A percentile compares a stretch with the other conserved stretches of the same genome.
Evolutionary conservation across 495 filamentous ascomycete species (phyloP).

Genomic region (Talaromyces liani): DNA sequence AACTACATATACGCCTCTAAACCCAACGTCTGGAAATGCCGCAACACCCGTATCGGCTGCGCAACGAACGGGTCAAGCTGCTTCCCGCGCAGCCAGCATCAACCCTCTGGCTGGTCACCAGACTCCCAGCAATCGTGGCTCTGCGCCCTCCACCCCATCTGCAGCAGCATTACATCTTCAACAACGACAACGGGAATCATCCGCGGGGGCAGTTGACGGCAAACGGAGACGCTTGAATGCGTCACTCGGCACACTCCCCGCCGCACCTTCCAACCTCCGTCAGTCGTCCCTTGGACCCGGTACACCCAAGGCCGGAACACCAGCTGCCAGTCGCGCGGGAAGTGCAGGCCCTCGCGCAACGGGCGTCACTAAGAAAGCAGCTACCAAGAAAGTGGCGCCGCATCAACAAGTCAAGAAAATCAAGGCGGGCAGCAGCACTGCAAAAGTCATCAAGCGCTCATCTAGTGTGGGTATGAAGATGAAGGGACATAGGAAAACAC

Average conservation of each 20-base stretch:
- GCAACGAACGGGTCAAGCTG: conserved; percentile 39
- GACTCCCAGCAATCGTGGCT: conserved; percentile 25
- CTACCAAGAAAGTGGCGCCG: conserved; percentile 60
- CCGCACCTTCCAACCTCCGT: conserved; percentile 65
- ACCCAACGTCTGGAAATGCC: conserved; percentile 35
- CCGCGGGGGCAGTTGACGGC: conserved; percentile 62
- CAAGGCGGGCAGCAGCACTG: conserved; percentile 36
- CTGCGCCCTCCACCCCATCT: conserved; percentile 61
- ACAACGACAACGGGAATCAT: conserved; percentile 66
- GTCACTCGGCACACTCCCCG: conserved; percentile 56
- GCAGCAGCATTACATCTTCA: conserved; percentile 53
- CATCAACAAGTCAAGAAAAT: conserved; percentile 53
- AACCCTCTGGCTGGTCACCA: conserved; percentile 19
- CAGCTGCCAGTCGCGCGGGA: conserved; percentile 55
- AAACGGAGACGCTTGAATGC: conserved; percentile 67
- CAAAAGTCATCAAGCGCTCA: conserved; percentile 47
- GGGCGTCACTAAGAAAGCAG: conserved; percentile 39
- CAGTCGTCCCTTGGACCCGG: conserved; percentile 79
- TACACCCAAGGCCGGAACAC: conserved; percentile 74
- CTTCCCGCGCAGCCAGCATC: conserved; percentile 17
- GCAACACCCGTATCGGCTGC: conserved; percentile 36
- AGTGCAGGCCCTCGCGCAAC: conserved; percentile 58
- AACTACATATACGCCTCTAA: conserved; percentile 30
- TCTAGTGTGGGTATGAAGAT: conserved; percentile 33
- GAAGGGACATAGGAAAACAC: conserved; percentile 48